Conservation (phyloP, 1,284 basidiomycete species). For the Inonotus obliquus region DNA sequence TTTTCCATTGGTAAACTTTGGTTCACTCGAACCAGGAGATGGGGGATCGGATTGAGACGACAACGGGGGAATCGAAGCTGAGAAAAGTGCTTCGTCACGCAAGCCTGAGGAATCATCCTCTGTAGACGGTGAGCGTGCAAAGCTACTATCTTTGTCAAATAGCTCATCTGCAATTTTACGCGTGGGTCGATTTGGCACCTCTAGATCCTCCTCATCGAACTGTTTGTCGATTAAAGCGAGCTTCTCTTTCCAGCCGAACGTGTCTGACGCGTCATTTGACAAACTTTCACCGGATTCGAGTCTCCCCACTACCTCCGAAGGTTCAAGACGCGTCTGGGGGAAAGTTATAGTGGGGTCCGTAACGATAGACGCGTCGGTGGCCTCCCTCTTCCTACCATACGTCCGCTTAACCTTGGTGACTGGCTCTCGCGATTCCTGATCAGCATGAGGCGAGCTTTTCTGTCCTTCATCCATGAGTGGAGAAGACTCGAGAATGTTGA, state of each 20-base stretch:
- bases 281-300: neutral
- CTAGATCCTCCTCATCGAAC: conserved; percentile 12
- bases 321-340: neutral
- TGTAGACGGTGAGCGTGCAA: conserved; percentile 12
- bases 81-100: conserved; percentile 7
- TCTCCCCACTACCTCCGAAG: neutral
- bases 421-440: conserved; percentile 4
- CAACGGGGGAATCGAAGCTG: neutral
- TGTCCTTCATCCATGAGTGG: conserved; percentile 4
- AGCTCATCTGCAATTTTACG: neutral
- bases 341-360: neutral
- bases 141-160: conserved; percentile 6
- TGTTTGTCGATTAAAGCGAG: conserved; percentile 13
- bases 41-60: conserved; percentile 16
- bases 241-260: conserved; percentile 14
- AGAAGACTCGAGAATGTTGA: no score
- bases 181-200: neutral
- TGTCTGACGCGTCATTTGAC: conserved; percentile 7
- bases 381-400: conserved; percentile 17
- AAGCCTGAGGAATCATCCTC: conserved; percentile 12
- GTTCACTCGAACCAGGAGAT: neutral
- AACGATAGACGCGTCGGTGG: neutral
- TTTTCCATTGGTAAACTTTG: neutral
- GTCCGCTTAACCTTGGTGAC: conserved; percentile 14
- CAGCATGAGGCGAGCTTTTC: neutral